Conservation (phyloP, 2,329 filamentous ascomycete genomes). For the Lachnellula occidentalis region DNA sequence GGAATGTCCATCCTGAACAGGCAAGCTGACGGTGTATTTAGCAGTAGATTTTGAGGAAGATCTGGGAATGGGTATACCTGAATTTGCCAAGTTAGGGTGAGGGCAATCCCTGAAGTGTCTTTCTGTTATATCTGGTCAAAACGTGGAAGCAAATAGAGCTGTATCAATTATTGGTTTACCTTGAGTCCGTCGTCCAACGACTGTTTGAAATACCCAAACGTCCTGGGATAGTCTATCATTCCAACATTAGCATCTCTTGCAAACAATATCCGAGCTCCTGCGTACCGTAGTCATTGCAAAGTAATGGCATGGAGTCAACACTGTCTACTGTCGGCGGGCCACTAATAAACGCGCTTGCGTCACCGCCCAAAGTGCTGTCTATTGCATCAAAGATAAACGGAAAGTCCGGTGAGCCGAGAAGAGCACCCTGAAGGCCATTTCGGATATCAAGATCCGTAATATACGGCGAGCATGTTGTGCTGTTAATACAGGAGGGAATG, state of each 20-base stretch:
- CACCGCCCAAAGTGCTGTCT: neutral
- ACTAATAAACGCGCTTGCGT: constrained; percentile 1
- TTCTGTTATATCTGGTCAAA: neutral
- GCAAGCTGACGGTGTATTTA: neutral
- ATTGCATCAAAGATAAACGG: neutral
- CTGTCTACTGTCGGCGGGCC: neutral
- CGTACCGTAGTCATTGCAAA: constrained; percentile 5
- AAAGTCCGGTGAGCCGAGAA: constrained; percentile 3
- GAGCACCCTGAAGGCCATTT: neutral
- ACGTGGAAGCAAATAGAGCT: neutral
- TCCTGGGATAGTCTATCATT: neutral
- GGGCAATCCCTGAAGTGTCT: neutral
- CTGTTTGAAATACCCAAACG: neutral
- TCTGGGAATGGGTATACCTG: neutral
- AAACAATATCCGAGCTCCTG: neutral
- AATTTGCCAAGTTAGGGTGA: neutral
- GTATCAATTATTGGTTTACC: neutral
- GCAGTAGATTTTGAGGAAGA: neutral
- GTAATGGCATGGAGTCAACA: constrained; percentile 2
- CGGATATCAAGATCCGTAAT: constrained; percentile 1
- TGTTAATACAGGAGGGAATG: constrained; percentile 1
- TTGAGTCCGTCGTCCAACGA: constrained; percentile 4
- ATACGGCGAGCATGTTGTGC: constrained; percentile 1
- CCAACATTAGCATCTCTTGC: neutral
- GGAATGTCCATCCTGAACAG: constrained; percentile 11